These are phyloP conservation scores for Teunomyces aglyptinius DNA, from an alignment of 805 yeast species.

Conservation along the genomic window DNA sequence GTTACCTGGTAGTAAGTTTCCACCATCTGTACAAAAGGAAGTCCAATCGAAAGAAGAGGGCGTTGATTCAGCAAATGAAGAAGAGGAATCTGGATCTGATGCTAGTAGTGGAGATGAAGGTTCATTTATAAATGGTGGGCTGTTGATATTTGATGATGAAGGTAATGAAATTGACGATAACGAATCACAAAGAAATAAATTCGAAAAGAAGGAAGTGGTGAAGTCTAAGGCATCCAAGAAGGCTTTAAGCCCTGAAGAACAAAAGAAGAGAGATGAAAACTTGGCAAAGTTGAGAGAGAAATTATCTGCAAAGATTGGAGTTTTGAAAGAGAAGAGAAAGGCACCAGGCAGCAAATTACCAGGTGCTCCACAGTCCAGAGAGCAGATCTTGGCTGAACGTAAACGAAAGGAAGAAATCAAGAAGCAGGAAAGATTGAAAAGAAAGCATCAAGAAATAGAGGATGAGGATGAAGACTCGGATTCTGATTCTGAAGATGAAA, in stretches of 20 bases:
- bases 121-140: conserved; percentile 15
- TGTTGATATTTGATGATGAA: conserved; percentile 68
- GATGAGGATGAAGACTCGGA: conserved; percentile 38
- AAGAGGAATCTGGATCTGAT: conserved; percentile 18
- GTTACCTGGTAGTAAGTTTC: conserved; percentile 28
- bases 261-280: conserved; percentile 49
- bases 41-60: conserved; percentile 18
- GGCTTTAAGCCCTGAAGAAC: conserved; percentile 45
- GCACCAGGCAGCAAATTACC: conserved; percentile 82
- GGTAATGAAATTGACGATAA: conserved; percentile 46
- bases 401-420: conserved; percentile 45
- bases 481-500: conserved; percentile 17
- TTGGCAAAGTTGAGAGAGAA: conserved; percentile 73
- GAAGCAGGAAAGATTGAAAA: conserved; percentile 43
- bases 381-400: conserved; percentile 70
- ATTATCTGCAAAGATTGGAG: conserved; percentile 68
- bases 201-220: conserved; percentile 7
- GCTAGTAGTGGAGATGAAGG: conserved; percentile 17
- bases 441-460: conserved; percentile 38
- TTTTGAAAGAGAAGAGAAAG: conserved; percentile 74
- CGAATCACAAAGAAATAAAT: conserved; percentile 5
- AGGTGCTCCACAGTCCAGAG: conserved; percentile 86
- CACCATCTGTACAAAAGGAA: conserved; percentile 12
- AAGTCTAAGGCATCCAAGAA: conserved; percentile 21
- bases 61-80: conserved; percentile 11